Percentiles rank a stretch among this genome's conserved stretches.
phyloP scores from a whole-genome alignment of 768 basidiomycete species.

The Sporobolomyces roseus region DNA sequence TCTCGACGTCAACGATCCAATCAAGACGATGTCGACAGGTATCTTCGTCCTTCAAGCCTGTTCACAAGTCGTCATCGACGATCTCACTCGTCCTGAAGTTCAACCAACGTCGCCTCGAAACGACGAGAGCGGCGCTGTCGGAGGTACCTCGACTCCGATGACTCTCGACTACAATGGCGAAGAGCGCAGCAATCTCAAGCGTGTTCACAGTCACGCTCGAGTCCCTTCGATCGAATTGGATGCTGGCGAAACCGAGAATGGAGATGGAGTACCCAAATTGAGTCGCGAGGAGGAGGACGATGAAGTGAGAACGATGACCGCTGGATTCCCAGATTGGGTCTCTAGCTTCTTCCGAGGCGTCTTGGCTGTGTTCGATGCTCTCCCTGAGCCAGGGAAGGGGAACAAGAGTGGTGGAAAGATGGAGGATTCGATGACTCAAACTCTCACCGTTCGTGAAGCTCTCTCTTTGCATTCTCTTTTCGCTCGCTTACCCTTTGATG shows the following conservation, averaged over 20 bases:
- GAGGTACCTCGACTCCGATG: constrained; percentile 21
- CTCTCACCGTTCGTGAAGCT: constrained; percentile 43
- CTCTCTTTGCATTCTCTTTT: constrained; percentile 6
- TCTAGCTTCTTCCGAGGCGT: constrained; percentile 73
- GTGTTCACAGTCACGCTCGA: constrained; percentile 35
- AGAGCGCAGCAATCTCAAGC: constrained; percentile 34
- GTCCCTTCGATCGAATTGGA: constrained; percentile 27
- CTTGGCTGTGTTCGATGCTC: constrained; percentile 73
- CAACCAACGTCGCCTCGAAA: constrained; percentile 4
- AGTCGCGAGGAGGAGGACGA: constrained; percentile 65
- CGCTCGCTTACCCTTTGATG: neutral
- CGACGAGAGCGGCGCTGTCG: neutral
- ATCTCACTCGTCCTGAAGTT: constrained; percentile 41
- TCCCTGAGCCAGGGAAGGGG: constrained; percentile 76
- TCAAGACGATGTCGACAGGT: constrained; percentile 45
- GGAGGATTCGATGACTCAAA: constrained; percentile 49
- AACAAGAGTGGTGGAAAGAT: constrained; percentile 58
- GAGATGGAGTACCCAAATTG: constrained; percentile 47
- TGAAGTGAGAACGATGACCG: constrained; percentile 65
- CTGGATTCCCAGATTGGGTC: constrained; percentile 75
- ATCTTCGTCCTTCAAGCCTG: constrained; percentile 44
- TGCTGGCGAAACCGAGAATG: constrained; percentile 13
- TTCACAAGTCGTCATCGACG: constrained; percentile 43
- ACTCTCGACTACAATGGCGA: constrained; percentile 28
- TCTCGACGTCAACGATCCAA: constrained; percentile 65